Percentiles rank a stretch among this genome's conserved stretches.
Conservation (phyloP, 2,329 filamentous ascomycete genomes). For the Colletotrichum viniferum region DNA sequence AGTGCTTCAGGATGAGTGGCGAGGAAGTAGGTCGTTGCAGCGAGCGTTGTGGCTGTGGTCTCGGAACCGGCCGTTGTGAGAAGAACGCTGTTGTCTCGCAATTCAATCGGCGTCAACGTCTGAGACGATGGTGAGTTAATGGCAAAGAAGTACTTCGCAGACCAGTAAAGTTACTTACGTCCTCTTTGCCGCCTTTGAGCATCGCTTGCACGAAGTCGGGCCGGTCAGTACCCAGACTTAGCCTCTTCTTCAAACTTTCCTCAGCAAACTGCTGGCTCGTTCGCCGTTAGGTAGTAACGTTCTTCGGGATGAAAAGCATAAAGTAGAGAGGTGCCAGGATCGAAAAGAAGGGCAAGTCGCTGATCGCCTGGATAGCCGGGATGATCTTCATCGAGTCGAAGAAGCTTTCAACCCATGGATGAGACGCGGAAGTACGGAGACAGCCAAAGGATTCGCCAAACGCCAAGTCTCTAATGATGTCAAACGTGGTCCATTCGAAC, state of each 20-base stretch:
- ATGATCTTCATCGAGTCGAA: constrained; percentile 15
- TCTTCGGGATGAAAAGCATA: background rate
- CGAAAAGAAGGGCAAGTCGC: background rate
- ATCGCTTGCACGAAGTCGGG: constrained; percentile 20
- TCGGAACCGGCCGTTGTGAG: constrained; percentile 44
- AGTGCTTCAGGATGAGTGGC: constrained; percentile 31
- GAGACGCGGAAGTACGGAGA: constrained; percentile 24
- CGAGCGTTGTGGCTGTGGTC: constrained; percentile 48
- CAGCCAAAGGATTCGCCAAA: constrained; percentile 33
- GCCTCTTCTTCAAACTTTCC: background rate
- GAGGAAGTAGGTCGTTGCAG: constrained; percentile 44
- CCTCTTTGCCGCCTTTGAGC: constrained; percentile 8
- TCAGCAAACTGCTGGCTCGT: background rate
- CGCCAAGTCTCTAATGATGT: constrained; percentile 31
- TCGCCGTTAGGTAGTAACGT: background rate
- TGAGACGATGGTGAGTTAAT: constrained; percentile 19
- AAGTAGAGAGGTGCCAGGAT: background rate
- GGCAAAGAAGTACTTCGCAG: background rate
- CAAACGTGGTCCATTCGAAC: constrained; percentile 29
- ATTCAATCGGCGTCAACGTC: background rate
- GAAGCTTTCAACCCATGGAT: constrained; percentile 29
- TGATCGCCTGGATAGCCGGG: background rate
- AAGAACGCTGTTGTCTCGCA: constrained; percentile 17
- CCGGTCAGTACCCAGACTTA: background rate
- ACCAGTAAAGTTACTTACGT: no score